Base-by-base conservation (phyloP, 2,329 filamentous ascomycete species). In the Xylariaceae sp. region DNA sequence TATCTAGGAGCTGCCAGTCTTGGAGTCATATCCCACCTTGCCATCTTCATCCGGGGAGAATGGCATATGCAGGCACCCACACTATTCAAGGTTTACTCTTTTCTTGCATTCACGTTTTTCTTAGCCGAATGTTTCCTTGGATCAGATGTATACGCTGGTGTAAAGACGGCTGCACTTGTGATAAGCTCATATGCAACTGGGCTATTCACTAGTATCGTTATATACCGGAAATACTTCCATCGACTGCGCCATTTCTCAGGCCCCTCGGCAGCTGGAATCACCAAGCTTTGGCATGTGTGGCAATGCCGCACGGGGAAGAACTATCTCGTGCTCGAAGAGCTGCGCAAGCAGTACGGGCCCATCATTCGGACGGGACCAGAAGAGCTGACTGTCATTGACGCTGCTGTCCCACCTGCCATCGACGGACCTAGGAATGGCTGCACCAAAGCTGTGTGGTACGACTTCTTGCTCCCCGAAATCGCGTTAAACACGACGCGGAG, bases 151-250 rank as follows among this genome's bases (percentile, higher is more conserved):
- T n/a, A 26, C 7, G 20, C 26, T 2, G 41, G 48, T 37, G 19
- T 51, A 5, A 26, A 10, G 20, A 23, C 23, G 7, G 41, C 44
- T 6, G 18, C 16, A 9, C 7, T 44, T 1, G 7, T 48, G 3
- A 10, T 26, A n/a, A 42, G 37, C 18, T 58, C 52, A 7, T 62
- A 65, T 20, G 40, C 40, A 2, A 19, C 20, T n/a, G 44, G 52
- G 2, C 18, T 65, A 20, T 55, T 61, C 40, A 56, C 18, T 12
- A 65, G 63, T 20, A 64, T 64, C 20, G 42, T 52, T 19, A 44
- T 64, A n/a, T 65, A 65, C 23, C 67, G 68, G 26, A 49, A 26
- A 23, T 65, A 40, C 20, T 63, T 65, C 43, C 63, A 65, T 44
- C 51, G 62, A 3, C 53, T 64, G 2, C 44, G 53, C 1, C 40